These are phyloP conservation scores for Ulvella scutata DNA, from an alignment of 139 green algal genomes.

Conservation along the genomic window DNA sequence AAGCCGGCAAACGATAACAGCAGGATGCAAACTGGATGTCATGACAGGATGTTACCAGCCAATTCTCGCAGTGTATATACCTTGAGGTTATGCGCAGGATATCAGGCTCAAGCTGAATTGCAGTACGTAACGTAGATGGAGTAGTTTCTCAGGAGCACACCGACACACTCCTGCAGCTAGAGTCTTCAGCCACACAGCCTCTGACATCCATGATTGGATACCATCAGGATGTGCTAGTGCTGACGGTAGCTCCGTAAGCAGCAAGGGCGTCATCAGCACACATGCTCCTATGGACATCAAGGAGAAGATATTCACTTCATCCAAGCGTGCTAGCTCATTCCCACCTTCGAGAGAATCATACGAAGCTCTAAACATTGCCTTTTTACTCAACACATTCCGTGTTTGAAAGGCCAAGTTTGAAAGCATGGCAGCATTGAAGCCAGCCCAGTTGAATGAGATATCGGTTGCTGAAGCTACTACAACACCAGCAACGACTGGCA, in stretches of 20 bases:
- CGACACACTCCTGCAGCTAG: slow-evolving; percentile 13
- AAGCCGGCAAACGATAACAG: no score
- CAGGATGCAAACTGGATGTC: no score
- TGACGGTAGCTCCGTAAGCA: slow-evolving; percentile 5
- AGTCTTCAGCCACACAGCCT: background rate
- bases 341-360: slow-evolving; percentile 8
- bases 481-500: slow-evolving; percentile 69
- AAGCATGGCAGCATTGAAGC: slow-evolving; percentile 80
- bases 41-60: no score
- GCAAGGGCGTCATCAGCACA: slow-evolving; percentile 11
- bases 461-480: slow-evolving; percentile 11
- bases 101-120: no score
- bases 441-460: slow-evolving; percentile 74
- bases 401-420: slow-evolving; percentile 89
- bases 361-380: slow-evolving; percentile 64
- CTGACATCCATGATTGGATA: background rate
- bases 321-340: slow-evolving; percentile 4
- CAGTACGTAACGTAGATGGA: no score
- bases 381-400: slow-evolving; percentile 95
- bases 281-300: slow-evolving; percentile 13
- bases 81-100: no score
- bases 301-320: slow-evolving; percentile 23
- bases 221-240: background rate
- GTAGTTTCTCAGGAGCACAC: no score
- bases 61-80: no score